phyloP scores from a whole-genome alignment of 768 basidiomycete genomes.

The Floccularia luteovirens region DNA sequence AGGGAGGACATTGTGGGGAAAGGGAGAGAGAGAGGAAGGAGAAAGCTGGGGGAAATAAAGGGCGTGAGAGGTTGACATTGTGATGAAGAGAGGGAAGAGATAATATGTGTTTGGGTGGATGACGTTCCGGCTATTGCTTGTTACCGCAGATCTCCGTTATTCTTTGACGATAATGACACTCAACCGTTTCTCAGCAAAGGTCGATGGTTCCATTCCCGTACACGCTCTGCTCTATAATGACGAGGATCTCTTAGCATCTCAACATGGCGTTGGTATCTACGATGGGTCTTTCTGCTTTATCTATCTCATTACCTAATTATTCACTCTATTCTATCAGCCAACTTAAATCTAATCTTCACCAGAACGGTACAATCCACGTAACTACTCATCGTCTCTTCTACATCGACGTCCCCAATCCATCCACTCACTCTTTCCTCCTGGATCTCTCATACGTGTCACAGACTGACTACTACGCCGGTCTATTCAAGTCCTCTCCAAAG shows the following conservation, averaged over 20 bases:
- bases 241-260: constrained; percentile 66
- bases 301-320: constrained; percentile 7
- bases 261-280: constrained; percentile 84
- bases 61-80: too few relatives aligned
- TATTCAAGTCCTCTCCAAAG: constrained; percentile 87
- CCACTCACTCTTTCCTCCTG: constrained; percentile 57
- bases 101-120: too few relatives aligned
- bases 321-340: constrained; percentile 40
- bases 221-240: constrained; percentile 72
- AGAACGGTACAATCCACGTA: constrained; percentile 62
- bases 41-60: too few relatives aligned
- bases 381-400: constrained; percentile 87
- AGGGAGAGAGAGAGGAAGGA: too few relatives aligned
- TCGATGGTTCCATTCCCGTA: constrained; percentile 77
- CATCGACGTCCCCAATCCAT: constrained; percentile 45
- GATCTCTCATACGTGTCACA: constrained; percentile 57
- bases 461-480: constrained; percentile 85
- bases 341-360: constrained; percentile 78
- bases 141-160: too few relatives aligned
- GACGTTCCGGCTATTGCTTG: too few relatives aligned
- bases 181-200: constrained; percentile 41
- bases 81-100: too few relatives aligned
- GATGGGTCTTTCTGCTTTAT: constrained; percentile 59
- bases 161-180: constrained; percentile 55
- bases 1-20: background rate